phyloP scores from a whole-genome alignment of 2,329 filamentous ascomycete genomes.

The Westerdykella sp. region DNA sequence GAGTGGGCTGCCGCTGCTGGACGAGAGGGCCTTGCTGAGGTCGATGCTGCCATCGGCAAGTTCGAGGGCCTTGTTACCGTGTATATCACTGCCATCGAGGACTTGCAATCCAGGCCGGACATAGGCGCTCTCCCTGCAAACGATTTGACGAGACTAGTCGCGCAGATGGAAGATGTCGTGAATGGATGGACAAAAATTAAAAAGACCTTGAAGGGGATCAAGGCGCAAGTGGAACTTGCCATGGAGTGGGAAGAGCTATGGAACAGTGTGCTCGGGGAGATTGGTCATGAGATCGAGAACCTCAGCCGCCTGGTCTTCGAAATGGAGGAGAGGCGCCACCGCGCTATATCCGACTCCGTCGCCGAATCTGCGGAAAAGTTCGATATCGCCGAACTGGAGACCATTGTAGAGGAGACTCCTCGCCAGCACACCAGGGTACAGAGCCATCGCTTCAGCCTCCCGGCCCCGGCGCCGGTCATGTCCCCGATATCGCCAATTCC shows the following conservation, averaged over 20 bases:
- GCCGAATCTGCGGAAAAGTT: conserved; percentile 58
- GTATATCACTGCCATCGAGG: conserved; percentile 90
- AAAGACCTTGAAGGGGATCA: conserved; percentile 67
- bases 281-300: conserved; percentile 79
- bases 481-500: conserved; percentile 56
- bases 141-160: conserved; percentile 68
- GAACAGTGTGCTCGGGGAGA: conserved; percentile 88
- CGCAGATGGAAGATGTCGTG: conserved; percentile 84
- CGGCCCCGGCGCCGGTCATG: conserved; percentile 51
- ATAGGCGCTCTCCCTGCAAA: conserved; percentile 64
- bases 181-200: conserved; percentile 80
- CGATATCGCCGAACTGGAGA: conserved; percentile 85
- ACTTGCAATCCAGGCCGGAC: conserved; percentile 73
- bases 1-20: conserved; percentile 93
- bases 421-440: conserved; percentile 47
- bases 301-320: conserved; percentile 81
- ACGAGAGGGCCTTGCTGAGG: conserved; percentile 66
- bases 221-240: conserved; percentile 87
- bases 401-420: conserved; percentile 84
- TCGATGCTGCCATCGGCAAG: conserved; percentile 64
- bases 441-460: conserved; percentile 64
- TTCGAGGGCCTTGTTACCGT: conserved; percentile 89
- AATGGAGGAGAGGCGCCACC: conserved; percentile 93
- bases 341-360: conserved; percentile 54
- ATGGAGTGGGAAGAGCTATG: conserved; percentile 99